Evolutionary conservation across 139 green algal species (phyloP), one percentile per base, ranked within the genome.

Genomic region (Chlamydomonas schloesseri): DNA sequence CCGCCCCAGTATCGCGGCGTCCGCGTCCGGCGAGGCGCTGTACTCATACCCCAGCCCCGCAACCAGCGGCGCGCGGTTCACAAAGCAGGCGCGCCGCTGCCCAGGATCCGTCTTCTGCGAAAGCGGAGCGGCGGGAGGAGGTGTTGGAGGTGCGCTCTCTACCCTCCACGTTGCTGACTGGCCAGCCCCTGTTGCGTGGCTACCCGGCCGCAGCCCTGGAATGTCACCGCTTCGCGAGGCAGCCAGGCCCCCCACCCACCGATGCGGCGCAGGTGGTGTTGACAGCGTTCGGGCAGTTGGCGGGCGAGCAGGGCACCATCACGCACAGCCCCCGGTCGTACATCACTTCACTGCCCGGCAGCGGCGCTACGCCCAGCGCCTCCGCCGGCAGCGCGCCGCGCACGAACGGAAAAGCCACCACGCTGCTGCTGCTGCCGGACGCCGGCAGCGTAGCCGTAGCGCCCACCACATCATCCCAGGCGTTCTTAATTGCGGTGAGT

Each of bases 11-110:
- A 13, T 10, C 14, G 18, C n/a, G n/a, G 65, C n/a, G 4, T 29
- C 13, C 14, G 14, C 15, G 65, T 71, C 18, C 14, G 65, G 65
- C 65, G 65, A 23, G 2, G 28, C 26, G 20, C 10, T 15, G 20
- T 28, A 21, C n/a, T 71, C 65, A n/a, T 71, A 71, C 4, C 14
- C 31, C n/a, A 71, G 65, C 13, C 14, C 10, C 26, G 65, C 65
- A n/a, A 71, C 13, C 65, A 71, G 65, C n/a, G 65, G 65, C 14
- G 65, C 65, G 65, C 65, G 65, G 31, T 71, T 71, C n/a, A 71
- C 65, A 1, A 42, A 1, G 65, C 65, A 71, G 65, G n/a, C 20
- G 13, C 65, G n/a, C n/a, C n/a, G 65, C n/a, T 33, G 14, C n/a
- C 13, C 5, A 8, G 31, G 13, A 6, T 69, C 62, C 26, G 20